Conservation (phyloP, 2,329 filamentous ascomycete species). For the Sarocladium strictum region DNA sequence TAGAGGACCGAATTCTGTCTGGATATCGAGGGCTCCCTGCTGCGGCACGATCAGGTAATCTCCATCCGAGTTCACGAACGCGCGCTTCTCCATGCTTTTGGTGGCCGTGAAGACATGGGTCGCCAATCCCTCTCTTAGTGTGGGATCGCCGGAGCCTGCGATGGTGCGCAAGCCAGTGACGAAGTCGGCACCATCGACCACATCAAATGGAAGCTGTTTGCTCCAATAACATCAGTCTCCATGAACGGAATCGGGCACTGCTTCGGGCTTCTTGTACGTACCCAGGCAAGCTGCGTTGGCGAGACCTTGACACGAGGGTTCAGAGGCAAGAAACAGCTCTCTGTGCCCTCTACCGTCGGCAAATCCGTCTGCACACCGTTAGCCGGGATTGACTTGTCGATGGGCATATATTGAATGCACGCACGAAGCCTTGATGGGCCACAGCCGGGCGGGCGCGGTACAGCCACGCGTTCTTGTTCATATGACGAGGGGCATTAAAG, state of each 20-base stretch:
- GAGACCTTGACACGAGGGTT: conserved; percentile 18
- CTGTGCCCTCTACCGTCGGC: conserved; percentile 18
- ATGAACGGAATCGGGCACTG: neutral
- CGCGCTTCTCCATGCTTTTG: conserved; percentile 61
- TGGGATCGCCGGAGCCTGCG: conserved; percentile 65
- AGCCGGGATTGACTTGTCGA: neutral
- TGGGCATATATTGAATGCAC: neutral
- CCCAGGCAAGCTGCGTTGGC: conserved; percentile 18
- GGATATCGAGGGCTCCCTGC: conserved; percentile 57
- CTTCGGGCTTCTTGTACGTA: conserved; percentile 4
- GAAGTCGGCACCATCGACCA: conserved; percentile 14
- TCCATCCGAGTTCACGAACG: conserved; percentile 66
- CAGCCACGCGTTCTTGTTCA: conserved; percentile 26
- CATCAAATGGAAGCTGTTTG: conserved; percentile 14
- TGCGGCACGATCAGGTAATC: conserved; percentile 62
- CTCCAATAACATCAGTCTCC: neutral
- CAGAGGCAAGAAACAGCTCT: conserved; percentile 19
- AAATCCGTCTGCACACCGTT: conserved; percentile 12
- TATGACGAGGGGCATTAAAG: conserved; percentile 23
- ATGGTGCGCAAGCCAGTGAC: conserved; percentile 49
- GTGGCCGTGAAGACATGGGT: conserved; percentile 65
- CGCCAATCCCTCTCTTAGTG: conserved; percentile 61
- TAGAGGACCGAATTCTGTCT: conserved; percentile 58
- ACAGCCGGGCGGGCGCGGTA: conserved; percentile 23
- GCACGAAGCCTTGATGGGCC: conserved; percentile 20